A percentile compares a stretch with the other conserved stretches of the same genome.
phyloP scores from a whole-genome alignment of 2,329 filamentous ascomycete genomes.

The Aspergillus arachidicola region DNA sequence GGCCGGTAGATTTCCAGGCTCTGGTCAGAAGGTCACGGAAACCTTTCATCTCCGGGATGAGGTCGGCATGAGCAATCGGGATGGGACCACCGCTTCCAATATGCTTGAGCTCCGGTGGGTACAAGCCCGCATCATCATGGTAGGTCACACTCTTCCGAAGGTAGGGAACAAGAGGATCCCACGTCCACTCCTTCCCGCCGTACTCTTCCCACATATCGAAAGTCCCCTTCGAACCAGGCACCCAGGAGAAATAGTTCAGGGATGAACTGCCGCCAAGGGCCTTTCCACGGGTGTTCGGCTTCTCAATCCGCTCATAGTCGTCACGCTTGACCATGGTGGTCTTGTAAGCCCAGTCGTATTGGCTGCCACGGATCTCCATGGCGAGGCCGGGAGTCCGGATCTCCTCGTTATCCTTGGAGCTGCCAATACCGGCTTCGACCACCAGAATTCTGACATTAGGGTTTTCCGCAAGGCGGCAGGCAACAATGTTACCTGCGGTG shows the following conservation, averaged over 20 bases:
- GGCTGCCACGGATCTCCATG: constrained; percentile 57
- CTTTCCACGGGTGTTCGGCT: constrained; percentile 65
- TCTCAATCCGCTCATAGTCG: constrained; percentile 63
- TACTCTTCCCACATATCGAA: constrained; percentile 56
- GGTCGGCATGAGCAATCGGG: constrained; percentile 57
- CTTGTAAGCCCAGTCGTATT: constrained; percentile 65
- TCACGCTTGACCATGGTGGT: constrained; percentile 59
- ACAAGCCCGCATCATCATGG: constrained; percentile 56
- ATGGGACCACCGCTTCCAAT: constrained; percentile 57
- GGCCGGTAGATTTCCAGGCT: constrained; percentile 58
- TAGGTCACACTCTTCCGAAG: constrained; percentile 62
- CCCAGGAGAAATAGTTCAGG: constrained; percentile 67
- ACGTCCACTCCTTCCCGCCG: constrained; percentile 57
- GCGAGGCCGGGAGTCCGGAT: constrained; percentile 61
- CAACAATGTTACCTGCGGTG: constrained; percentile 47
- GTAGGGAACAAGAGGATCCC: constrained; percentile 55
- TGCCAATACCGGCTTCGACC: constrained; percentile 42
- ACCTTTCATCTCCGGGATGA: constrained; percentile 55
- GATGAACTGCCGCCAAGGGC: constrained; percentile 60
- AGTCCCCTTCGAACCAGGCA: constrained; percentile 59
- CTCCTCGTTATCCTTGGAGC: constrained; percentile 53
- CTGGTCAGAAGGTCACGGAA: constrained; percentile 50
- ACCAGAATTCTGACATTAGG: constrained; percentile 44
- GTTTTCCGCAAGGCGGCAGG: constrained; percentile 57
- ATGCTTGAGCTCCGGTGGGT: constrained; percentile 51